Evolutionary conservation across 2,329 filamentous ascomycete genomes (phyloP).

Genomic region (Myriosclerotinia scirpicola): DNA sequence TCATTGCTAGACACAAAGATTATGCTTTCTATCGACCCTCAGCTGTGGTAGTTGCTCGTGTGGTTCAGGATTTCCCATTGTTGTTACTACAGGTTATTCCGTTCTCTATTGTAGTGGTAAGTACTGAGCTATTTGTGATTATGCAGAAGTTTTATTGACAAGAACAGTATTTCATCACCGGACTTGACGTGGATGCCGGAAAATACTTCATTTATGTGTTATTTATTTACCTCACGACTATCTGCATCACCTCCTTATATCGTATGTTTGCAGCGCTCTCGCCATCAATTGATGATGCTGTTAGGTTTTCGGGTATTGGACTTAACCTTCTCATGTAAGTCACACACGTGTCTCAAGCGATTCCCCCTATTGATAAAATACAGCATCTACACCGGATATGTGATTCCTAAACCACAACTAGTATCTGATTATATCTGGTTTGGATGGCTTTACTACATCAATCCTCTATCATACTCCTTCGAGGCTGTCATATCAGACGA

Average conservation of each 20-base stretch:
- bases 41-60: conserved; percentile 62
- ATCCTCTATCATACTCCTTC: conserved; percentile 57
- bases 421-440: conserved; percentile 63
- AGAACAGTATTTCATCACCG: conserved; percentile 59
- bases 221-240: conserved; percentile 62
- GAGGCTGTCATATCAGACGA: conserved; percentile 64
- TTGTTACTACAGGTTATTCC: conserved; percentile 58
- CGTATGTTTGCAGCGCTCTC: conserved; percentile 66
- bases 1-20: conserved; percentile 66
- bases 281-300: conserved; percentile 64
- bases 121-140: not conserved
- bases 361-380: conserved; percentile 4
- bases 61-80: conserved; percentile 62
- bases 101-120: conserved; percentile 54
- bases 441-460: conserved; percentile 54
- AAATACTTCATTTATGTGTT: conserved; percentile 68
- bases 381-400: conserved; percentile 62
- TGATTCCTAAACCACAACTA: conserved; percentile 65
- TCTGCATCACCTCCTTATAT: conserved; percentile 63
- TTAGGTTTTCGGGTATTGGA: conserved; percentile 61
- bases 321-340: conserved; percentile 57
- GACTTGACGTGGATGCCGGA: conserved; percentile 56
- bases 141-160: not conserved
- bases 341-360: not conserved
- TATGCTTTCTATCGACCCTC: conserved; percentile 71